Percentiles rank a stretch among this genome's conserved stretches.
Conservation (phyloP, 768 basidiomycete genomes). For the Phaffia australis region DNA sequence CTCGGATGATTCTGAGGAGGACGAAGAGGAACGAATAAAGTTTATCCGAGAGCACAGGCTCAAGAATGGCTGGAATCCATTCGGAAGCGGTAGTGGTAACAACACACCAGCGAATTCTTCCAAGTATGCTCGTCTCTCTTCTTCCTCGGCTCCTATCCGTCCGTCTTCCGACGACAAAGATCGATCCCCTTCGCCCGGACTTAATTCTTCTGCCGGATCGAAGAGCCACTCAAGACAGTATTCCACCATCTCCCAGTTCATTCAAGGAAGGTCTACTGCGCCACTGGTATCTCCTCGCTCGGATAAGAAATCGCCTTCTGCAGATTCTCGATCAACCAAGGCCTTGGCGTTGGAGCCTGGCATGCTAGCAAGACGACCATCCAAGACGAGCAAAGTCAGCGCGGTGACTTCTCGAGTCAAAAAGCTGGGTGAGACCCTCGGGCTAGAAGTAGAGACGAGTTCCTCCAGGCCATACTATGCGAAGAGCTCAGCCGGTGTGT, state of each 20-base stretch:
- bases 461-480: slow-evolving; percentile 38
- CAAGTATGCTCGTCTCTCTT: not conserved
- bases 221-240: too few relatives aligned
- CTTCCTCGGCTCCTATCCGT: not conserved
- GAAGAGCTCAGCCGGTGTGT: slow-evolving; percentile 51
- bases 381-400: slow-evolving; percentile 14
- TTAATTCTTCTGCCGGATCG: too few relatives aligned
- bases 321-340: slow-evolving; percentile 32
- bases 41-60: slow-evolving; percentile 19
- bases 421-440: slow-evolving; percentile 27
- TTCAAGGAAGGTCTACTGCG: not conserved
- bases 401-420: slow-evolving; percentile 26
- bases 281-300: not conserved
- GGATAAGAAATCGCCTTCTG: not conserved
- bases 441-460: slow-evolving; percentile 29
- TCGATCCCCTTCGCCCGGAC: too few relatives aligned
- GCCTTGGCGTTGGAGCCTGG: slow-evolving; percentile 28
- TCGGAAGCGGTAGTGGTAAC: slow-evolving; percentile 27
- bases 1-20: slow-evolving; percentile 20
- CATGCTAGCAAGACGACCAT: slow-evolving; percentile 13
- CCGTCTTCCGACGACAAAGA: not conserved
- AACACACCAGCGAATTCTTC: not conserved
- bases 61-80: slow-evolving; percentile 12
- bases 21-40: slow-evolving; percentile 20
- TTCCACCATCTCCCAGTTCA: not conserved